Evolutionary conservation across 768 basidiomycete genomes (phyloP).

Genomic region (Hygrophoropsis aurantiaca): DNA sequence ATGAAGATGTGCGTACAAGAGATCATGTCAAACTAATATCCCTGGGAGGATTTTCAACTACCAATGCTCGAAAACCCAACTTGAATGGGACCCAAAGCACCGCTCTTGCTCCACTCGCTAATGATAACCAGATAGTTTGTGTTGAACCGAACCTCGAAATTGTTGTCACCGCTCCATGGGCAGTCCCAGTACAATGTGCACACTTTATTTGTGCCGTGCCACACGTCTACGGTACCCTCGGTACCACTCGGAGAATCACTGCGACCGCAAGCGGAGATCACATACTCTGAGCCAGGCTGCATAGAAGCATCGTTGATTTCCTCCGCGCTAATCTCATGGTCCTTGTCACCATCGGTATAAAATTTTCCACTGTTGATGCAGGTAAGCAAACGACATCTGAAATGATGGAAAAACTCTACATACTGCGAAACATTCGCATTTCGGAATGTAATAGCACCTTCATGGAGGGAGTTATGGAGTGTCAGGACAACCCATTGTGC

Average conservation of each 20-base stretch:
- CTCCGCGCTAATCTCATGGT: conserved; percentile 2
- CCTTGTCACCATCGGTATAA: background rate
- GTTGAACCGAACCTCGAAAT: background rate
- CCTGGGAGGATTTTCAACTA: too few relatives aligned
- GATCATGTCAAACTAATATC: too few relatives aligned
- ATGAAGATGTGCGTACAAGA: too few relatives aligned
- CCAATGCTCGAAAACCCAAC: background rate
- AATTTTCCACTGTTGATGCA: conserved; percentile 2
- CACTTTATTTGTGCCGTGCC: conserved; percentile 4
- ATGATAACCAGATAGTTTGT: background rate
- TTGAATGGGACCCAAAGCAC: background rate
- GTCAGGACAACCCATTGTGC: too few relatives aligned
- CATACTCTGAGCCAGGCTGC: background rate
- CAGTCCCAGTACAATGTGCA: conserved; percentile 10
- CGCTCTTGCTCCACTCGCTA: background rate
- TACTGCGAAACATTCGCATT: too few relatives aligned
- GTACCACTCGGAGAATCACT: conserved; percentile 5
- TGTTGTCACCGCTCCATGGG: conserved; percentile 8
- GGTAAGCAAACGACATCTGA: too few relatives aligned
- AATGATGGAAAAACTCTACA: too few relatives aligned
- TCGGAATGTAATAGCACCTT: too few relatives aligned
- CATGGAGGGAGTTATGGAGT: too few relatives aligned
- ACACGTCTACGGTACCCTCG: conserved; percentile 7
- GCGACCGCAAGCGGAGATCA: conserved; percentile 8
- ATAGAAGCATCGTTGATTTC: conserved; percentile 1